phyloP scores from a whole-genome alignment of 140 eudicot genomes.

The Oenanthe javanica region DNA sequence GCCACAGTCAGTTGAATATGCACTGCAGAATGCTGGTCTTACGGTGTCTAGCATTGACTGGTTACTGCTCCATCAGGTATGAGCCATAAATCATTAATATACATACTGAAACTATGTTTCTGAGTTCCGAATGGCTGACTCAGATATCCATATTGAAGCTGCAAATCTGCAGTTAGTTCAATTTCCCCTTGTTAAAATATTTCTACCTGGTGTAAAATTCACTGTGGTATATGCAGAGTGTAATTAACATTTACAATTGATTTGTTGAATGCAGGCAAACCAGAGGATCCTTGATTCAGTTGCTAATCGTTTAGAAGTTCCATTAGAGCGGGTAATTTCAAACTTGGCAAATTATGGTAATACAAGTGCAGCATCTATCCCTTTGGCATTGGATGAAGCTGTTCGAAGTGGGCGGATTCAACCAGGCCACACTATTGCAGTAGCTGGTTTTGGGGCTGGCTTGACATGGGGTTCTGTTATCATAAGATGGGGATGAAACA shows the following conservation, averaged over 20 bases:
- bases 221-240: neutral
- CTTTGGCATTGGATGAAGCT: conserved; percentile 92
- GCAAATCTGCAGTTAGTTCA: neutral
- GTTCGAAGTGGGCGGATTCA: conserved; percentile 83
- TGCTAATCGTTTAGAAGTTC: conserved; percentile 67
- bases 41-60: conserved; percentile 62
- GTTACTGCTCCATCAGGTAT: conserved; percentile 94
- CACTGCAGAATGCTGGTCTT: conserved; percentile 76
- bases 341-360: conserved; percentile 82
- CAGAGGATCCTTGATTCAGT: conserved; percentile 83
- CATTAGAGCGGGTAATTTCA: conserved; percentile 71
- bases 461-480: conserved; percentile 84
- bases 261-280: conserved; percentile 54
- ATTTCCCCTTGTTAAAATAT: neutral
- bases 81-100: neutral
- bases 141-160: neutral
- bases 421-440: conserved; percentile 74
- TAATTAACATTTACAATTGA: neutral
- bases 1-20: conserved; percentile 70
- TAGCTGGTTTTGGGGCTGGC: conserved; percentile 95
- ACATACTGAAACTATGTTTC: neutral
- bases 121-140: neutral
- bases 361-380: conserved; percentile 92
- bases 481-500: conserved; percentile 63
- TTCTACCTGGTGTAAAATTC: neutral